phyloP scores from a whole-genome alignment of 2,329 filamentous ascomycete species.

The Juglanconis juglandina region DNA sequence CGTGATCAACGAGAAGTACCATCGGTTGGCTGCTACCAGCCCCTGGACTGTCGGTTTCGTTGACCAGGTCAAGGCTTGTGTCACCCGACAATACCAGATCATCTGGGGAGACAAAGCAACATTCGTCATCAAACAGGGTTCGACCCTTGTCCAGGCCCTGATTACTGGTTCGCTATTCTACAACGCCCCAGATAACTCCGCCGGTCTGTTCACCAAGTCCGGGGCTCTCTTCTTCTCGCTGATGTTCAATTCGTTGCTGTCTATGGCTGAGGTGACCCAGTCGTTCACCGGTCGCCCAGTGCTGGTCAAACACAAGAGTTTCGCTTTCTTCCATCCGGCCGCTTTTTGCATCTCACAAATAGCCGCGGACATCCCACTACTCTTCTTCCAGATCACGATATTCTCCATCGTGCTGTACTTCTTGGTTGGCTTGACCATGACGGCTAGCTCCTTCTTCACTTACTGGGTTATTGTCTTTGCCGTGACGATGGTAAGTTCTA shows the following conservation, averaged over 20 bases:
- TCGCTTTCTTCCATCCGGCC: conserved; percentile 55
- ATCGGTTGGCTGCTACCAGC: conserved; percentile 49
- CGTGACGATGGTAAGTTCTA: not conserved
- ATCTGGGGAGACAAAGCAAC: conserved; percentile 63
- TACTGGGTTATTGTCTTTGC: not conserved
- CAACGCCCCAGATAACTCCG: conserved; percentile 53
- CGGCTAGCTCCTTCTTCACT: conserved; percentile 34
- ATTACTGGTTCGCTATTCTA: conserved; percentile 68
- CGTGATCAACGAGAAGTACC: conserved; percentile 53
- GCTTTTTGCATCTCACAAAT: conserved; percentile 57
- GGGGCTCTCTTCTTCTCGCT: conserved; percentile 64
- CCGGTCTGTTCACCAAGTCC: conserved; percentile 60
- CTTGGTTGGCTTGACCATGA: conserved; percentile 51
- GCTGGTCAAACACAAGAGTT: conserved; percentile 55
- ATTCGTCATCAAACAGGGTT: conserved; percentile 59
- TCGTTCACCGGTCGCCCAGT: conserved; percentile 61
- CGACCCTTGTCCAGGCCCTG: conserved; percentile 56
- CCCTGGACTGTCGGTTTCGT: conserved; percentile 54
- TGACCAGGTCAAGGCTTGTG: conserved; percentile 53
- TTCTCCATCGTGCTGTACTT: conserved; percentile 62
- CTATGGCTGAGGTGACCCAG: conserved; percentile 64
- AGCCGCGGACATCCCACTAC: conserved; percentile 51
- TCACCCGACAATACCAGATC: conserved; percentile 62
- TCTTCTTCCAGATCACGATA: conserved; percentile 53
- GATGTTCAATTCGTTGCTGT: conserved; percentile 58